Conservation (phyloP, 192 early-diverging fungal genomes). For the Backusella parvicylindrica region DNA sequence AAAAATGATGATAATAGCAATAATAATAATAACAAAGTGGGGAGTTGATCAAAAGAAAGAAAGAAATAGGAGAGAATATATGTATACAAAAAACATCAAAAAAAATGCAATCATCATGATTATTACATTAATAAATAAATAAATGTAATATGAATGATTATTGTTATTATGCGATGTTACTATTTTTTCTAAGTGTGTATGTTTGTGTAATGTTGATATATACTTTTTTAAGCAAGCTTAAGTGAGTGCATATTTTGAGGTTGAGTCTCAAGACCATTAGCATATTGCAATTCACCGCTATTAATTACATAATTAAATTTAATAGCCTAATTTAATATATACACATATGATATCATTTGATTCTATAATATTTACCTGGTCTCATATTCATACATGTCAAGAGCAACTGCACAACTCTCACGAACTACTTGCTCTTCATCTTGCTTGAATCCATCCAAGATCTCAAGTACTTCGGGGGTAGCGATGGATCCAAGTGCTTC, state of each 20-base stretch:
- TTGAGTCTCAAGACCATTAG: conserved; percentile 51
- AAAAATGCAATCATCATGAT: no score
- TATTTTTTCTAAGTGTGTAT: not conserved
- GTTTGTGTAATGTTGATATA: not conserved
- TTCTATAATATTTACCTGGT: conserved; percentile 38
- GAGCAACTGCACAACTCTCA: conserved; percentile 88
- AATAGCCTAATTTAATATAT: not conserved
- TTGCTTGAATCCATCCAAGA: conserved; percentile 65
- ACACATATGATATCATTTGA: not conserved
- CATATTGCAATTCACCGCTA: conserved; percentile 85
- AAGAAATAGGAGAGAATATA: not conserved
- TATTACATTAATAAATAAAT: not conserved
- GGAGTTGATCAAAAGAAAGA: not conserved
- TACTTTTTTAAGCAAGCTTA: conserved; percentile 19
- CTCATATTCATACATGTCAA: conserved; percentile 97
- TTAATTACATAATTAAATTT: not conserved
- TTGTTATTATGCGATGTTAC: not conserved
- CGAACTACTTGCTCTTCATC: conserved; percentile 84
- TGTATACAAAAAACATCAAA: no score
- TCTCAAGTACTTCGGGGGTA: conserved; percentile 75
- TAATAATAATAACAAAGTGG: not conserved
- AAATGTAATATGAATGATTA: not conserved
- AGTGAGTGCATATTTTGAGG: conserved; percentile 27
- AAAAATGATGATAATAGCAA: not conserved
- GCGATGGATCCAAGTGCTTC: conserved; percentile 97